These are phyloP conservation scores for Taphrina deformans DNA, from an alignment of 1,139 yeast species.

Conservation along the genomic window DNA sequence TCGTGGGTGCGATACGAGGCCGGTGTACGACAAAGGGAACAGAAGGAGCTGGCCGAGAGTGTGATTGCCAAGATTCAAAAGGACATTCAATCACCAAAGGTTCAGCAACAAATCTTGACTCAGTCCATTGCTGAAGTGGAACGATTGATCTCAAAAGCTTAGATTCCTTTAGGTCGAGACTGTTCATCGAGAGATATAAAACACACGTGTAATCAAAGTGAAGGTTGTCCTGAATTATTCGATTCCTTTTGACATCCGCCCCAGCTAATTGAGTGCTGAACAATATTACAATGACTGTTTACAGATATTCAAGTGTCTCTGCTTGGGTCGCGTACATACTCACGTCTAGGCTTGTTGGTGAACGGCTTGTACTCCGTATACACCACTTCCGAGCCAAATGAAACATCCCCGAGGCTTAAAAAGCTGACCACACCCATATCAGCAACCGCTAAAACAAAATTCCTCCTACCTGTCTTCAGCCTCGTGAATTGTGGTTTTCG, in stretches of 20 bases:
- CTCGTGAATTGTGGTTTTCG: constrained; percentile 11
- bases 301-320: too few species aligned
- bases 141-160: constrained; percentile 40
- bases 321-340: not conserved
- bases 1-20: constrained; percentile 99
- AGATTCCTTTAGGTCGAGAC: not conserved
- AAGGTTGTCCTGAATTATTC: not conserved
- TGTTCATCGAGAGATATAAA: not conserved
- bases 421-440: constrained; percentile 35
- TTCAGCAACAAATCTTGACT: constrained; percentile 87
- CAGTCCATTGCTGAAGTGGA: constrained; percentile 93
- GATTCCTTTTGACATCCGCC: too few species aligned
- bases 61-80: constrained; percentile 86
- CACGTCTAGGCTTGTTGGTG: not conserved
- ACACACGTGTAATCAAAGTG: not conserved
- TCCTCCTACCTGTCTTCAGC: constrained; percentile 28
- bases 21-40: constrained; percentile 94
- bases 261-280: not conserved
- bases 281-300: too few species aligned
- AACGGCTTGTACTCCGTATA: constrained; percentile 5
- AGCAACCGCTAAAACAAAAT: constrained; percentile 31
- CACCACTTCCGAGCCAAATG: constrained; percentile 1
- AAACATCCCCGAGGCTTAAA: constrained; percentile 29
- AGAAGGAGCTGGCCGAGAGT: constrained; percentile 80
- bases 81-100: constrained; percentile 81